Evolutionary conservation across 139 green algal species (phyloP), one percentile per base, ranked within the genome.

Genomic region (Auxenochlorella pyrenoidosa): DNA sequence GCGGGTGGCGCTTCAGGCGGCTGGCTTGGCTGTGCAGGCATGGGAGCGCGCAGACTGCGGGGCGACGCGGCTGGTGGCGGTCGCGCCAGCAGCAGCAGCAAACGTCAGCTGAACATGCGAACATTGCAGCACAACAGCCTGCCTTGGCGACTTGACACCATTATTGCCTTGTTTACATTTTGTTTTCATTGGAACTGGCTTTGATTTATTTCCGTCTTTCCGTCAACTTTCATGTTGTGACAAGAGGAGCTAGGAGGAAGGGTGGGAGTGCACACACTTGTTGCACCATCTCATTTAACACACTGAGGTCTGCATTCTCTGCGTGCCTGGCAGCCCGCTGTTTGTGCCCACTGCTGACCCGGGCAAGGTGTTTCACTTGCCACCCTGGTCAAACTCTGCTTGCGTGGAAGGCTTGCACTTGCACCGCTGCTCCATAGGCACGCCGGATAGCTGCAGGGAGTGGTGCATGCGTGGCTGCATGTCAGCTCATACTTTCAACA

Each of bases 361-460:
- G 8, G 30, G 18, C 54, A 8, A 13, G 22, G 54, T 4, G 18
- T 13, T 4, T 63, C 54, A 63, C 16, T 63, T 63, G 54, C 54
- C 16, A 13, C 22, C 24, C 72, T 54, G 36, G 34, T 82, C 76
- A 60, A 63, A 60, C 16, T 82, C 76, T 8, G 54, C 79, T 24
- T 84, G 79, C 6, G 79, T 84, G 36, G 36, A 43, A 13, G 60
- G 51, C 79, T 90, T 90, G 79, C 86, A 90, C 28, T 83, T 82
- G 86, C 86, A 90, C 8, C 86, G 86, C 47, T 90, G 40, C 0
- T 90, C 77, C 34, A 87, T n/a, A 6, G 86, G 86, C 47, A 88
- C 65, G 63, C 63, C 79, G 3, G 70, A 76, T 18, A 76, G 70
- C 66, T 73, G 66, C 32, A 40, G 16, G 30, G 30, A 63, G 13